Percentiles rank a stretch among this genome's conserved stretches.
Evolutionary conservation across 2,329 filamentous ascomycete genomes (phyloP).

Genomic region (Aspergillus pseudotamarii): DNA sequence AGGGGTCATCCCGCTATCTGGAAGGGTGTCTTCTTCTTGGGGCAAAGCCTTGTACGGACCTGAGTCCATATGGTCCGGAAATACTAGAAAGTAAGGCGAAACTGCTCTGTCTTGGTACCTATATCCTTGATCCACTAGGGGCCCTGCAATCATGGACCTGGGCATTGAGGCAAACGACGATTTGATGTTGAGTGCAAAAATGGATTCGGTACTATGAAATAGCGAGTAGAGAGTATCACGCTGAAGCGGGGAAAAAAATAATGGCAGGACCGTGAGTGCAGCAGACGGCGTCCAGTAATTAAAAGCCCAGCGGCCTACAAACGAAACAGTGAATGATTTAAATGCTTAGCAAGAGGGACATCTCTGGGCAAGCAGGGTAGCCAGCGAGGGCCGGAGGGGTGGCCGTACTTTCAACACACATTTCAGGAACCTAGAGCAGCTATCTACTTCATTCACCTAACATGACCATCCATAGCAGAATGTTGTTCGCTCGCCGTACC

Average conservation of each 20-base stretch:
- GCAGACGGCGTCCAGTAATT: neutral
- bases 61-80: neutral
- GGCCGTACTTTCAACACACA: too few species aligned
- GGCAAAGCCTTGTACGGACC: neutral
- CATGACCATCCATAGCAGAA: too few species aligned
- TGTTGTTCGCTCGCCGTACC: too few species aligned
- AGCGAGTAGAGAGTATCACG: neutral
- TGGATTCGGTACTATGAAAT: neutral
- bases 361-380: too few species aligned
- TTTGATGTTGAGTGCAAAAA: neutral
- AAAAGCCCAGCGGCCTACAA: neutral
- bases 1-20: neutral
- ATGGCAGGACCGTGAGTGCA: neutral
- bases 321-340: too few species aligned
- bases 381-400: too few species aligned
- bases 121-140: neutral
- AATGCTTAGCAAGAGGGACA: too few species aligned
- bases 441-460: too few species aligned
- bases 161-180: neutral
- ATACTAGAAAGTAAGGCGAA: neutral
- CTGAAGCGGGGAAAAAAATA: neutral
- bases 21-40: neutral
- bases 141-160: neutral
- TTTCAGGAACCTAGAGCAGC: too few species aligned
- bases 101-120: neutral